Evolutionary conservation across 257 asterid species (phyloP).

Genomic region (Leonotis leonurus): DNA sequence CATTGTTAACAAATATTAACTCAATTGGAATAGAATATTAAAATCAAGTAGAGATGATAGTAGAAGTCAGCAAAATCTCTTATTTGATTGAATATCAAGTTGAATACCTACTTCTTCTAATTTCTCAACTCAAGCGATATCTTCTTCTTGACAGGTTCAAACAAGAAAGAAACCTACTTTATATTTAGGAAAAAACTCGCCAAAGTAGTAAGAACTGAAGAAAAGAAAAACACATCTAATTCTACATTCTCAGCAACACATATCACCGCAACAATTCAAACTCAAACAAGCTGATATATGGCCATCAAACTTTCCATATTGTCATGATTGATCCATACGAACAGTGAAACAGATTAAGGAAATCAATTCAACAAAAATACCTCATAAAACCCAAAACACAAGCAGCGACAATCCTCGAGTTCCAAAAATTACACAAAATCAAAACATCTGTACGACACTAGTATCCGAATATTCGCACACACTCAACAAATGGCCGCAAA

Average conservation of each 20-base stretch:
- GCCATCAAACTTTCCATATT: neutral
- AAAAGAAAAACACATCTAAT: neutral
- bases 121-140: neutral
- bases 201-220: neutral
- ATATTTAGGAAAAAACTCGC: neutral
- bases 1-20: neutral
- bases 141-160: neutral
- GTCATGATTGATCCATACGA: neutral
- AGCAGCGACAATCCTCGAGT: neutral
- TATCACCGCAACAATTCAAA: neutral
- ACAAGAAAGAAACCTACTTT: neutral
- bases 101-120: neutral
- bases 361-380: slow-evolving; percentile 4
- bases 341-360: neutral
- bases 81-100: neutral
- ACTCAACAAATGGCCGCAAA: neutral
- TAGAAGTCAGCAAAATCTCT: neutral
- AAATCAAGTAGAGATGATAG: neutral
- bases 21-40: neutral
- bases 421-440: neutral
- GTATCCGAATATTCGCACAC: neutral
- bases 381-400: neutral
- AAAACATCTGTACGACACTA: neutral
- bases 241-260: slow-evolving; percentile 3
- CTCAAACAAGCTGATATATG: neutral